Percentiles rank a stretch among this genome's conserved stretches.
Conservation (phyloP, 2,329 filamentous ascomycete species). For the Coniella lustricola region DNA sequence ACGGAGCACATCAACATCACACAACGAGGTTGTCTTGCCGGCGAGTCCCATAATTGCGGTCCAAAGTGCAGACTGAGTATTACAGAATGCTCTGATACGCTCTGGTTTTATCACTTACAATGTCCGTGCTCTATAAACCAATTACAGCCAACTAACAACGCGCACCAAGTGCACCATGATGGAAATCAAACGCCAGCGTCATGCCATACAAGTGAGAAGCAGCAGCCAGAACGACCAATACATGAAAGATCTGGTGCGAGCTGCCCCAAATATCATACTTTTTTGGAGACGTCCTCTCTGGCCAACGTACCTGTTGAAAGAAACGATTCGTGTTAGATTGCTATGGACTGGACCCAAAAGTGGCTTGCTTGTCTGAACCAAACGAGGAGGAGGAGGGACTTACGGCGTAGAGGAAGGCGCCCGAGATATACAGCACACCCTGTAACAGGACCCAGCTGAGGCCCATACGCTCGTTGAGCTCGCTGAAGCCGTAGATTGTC, state of each 20-base stretch:
- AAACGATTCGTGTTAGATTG: not conserved
- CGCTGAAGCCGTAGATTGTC: slow-evolving; percentile 55
- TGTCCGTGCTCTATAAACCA: too few species aligned
- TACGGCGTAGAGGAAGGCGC: slow-evolving; percentile 80
- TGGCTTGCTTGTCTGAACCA: too few species aligned
- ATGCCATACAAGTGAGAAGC: slow-evolving; percentile 75
- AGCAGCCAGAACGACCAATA: slow-evolving; percentile 78
- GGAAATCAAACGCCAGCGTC: slow-evolving; percentile 77
- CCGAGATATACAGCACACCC: slow-evolving; percentile 76
- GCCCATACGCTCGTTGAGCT: slow-evolving; percentile 67
- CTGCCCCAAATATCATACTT: slow-evolving; percentile 85
- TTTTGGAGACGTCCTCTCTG: slow-evolving; percentile 72
- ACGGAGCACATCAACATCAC: too few species aligned
- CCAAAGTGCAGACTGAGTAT: too few species aligned
- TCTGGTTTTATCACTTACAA: too few species aligned
- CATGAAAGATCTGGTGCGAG: slow-evolving; percentile 94
- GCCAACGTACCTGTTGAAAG: slow-evolving; percentile 58
- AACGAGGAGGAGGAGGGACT: slow-evolving; percentile 26
- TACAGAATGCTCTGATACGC: too few species aligned
- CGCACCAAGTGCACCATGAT: slow-evolving; percentile 56
- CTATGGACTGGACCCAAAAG: too few species aligned
- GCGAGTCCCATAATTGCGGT: slow-evolving; percentile 3
- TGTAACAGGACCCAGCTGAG: slow-evolving; percentile 74
- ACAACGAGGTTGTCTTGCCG: too few species aligned
- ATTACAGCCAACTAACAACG: slow-evolving; percentile 35